These are phyloP conservation scores for Sarcodon sp. DNA, from an alignment of 768 basidiomycete genomes.

Conservation along the genomic window DNA sequence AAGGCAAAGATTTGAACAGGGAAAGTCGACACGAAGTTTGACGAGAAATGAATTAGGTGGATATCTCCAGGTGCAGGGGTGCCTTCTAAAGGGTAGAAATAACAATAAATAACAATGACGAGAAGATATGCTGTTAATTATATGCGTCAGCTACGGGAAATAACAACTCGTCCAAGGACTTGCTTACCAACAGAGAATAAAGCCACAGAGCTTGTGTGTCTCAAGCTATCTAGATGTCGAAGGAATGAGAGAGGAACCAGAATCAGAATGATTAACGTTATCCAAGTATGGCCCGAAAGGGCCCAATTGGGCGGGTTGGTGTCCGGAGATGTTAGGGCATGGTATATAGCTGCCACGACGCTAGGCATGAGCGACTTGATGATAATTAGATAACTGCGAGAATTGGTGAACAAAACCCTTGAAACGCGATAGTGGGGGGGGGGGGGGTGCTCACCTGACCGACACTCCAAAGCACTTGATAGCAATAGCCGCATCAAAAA, in stretches of 20 bases:
- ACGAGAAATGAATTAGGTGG: slow-evolving; percentile 58
- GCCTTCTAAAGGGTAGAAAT: slow-evolving; percentile 60
- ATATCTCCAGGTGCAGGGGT: slow-evolving; percentile 56
- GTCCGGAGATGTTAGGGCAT: slow-evolving; percentile 53
- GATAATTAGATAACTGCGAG: slow-evolving; percentile 71
- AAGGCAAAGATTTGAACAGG: slow-evolving; percentile 92
- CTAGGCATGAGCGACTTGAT: slow-evolving; percentile 90
- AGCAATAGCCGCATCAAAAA: slow-evolving; percentile 91
- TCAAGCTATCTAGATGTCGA: slow-evolving; percentile 69
- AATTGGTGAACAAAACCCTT: neutral
- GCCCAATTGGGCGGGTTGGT: slow-evolving; percentile 66
- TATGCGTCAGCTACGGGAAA: slow-evolving; percentile 3
- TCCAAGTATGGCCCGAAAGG: slow-evolving; percentile 71
- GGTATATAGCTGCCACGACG: slow-evolving; percentile 74
- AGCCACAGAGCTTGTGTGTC: slow-evolving; percentile 87
- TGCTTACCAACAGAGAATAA: slow-evolving; percentile 78
- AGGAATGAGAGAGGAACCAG: slow-evolving; percentile 78
- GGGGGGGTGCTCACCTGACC: slow-evolving; percentile 46
- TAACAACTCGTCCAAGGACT: neutral
- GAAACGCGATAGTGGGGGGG: slow-evolving; percentile 1
- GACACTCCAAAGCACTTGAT: slow-evolving; percentile 97
- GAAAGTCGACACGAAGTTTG: slow-evolving; percentile 72
- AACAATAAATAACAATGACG: slow-evolving; percentile 67
- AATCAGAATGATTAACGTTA: slow-evolving; percentile 61
- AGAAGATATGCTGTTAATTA: slow-evolving; percentile 61